These are phyloP conservation scores for Aspergillus affinis DNA, from an alignment of 495 filamentous ascomycete genomes.

Conservation along the genomic window DNA sequence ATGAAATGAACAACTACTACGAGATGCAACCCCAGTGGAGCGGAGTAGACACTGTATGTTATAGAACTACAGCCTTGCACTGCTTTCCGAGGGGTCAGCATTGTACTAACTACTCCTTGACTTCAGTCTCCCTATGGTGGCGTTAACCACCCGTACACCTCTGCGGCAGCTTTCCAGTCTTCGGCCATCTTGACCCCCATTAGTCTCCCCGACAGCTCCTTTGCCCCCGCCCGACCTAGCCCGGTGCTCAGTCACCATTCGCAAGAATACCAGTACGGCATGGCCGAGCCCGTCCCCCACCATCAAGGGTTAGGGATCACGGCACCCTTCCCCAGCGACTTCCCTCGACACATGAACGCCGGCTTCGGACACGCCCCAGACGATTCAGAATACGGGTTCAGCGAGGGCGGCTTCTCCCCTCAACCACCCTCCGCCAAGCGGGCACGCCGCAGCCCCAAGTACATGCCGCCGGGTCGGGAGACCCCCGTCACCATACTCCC, in stretches of 20 bases:
- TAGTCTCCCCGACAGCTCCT: slow-evolving; percentile 42
- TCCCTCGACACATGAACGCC: slow-evolving; percentile 27
- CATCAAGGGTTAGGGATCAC: slow-evolving; percentile 43
- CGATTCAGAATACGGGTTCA: slow-evolving; percentile 18
- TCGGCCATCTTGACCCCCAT: slow-evolving; percentile 37
- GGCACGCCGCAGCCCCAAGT: slow-evolving; percentile 24
- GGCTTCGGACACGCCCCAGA: slow-evolving; percentile 28
- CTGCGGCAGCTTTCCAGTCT: slow-evolving; percentile 30
- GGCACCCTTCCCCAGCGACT: slow-evolving; percentile 36
- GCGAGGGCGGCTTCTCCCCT: slow-evolving; percentile 30
- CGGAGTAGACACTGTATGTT: slow-evolving; percentile 36
- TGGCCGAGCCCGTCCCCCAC: slow-evolving; percentile 27
- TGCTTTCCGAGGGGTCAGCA: slow-evolving; percentile 1
- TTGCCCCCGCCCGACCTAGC: slow-evolving; percentile 28
- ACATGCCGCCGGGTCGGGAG: slow-evolving; percentile 27
- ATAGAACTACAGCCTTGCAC: slow-evolving; percentile 8
- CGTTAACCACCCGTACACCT: slow-evolving; percentile 34
- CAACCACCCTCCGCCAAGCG: slow-evolving; percentile 29
- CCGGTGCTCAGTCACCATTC: slow-evolving; percentile 42
- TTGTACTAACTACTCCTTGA: slow-evolving; percentile 18
- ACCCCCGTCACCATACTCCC: slow-evolving; percentile 39
- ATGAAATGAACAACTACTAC: slow-evolving; percentile 35
- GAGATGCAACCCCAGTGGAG: slow-evolving; percentile 34
- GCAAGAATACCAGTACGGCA: slow-evolving; percentile 38
- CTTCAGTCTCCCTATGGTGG: slow-evolving; percentile 32